These are phyloP conservation scores for Puccinia coronata DNA, from an alignment of 1,284 basidiomycete species.

Conservation along the genomic window DNA sequence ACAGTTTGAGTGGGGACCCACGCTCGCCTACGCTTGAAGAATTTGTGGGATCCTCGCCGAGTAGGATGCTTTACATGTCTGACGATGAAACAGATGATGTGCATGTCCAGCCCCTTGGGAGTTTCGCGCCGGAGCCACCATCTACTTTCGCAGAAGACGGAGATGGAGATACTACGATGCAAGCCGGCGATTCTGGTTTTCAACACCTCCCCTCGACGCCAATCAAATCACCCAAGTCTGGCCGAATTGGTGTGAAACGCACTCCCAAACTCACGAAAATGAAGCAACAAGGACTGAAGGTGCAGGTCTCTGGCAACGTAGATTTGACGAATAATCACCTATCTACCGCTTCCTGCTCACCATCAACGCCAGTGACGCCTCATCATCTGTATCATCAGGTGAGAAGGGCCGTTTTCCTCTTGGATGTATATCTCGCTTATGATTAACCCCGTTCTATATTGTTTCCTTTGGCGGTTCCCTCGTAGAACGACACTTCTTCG, in stretches of 20 bases:
- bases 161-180: slow-evolving; percentile 47
- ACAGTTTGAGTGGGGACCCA: slow-evolving; percentile 37
- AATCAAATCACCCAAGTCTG: slow-evolving; percentile 15
- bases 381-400: slow-evolving; percentile 33
- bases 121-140: slow-evolving; percentile 5
- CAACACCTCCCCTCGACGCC: slow-evolving; percentile 17
- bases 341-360: slow-evolving; percentile 18
- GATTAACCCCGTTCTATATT: neutral
- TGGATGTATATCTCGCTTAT: neutral
- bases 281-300: slow-evolving; percentile 18
- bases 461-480: no score
- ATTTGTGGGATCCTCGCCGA: slow-evolving; percentile 17
- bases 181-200: neutral
- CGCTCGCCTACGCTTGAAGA: slow-evolving; percentile 30
- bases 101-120: slow-evolving; percentile 22
- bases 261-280: neutral
- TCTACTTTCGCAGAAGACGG: slow-evolving; percentile 20
- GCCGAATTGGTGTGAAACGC: slow-evolving; percentile 14
- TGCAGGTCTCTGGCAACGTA: neutral
- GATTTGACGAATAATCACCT: slow-evolving; percentile 10
- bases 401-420: neutral
- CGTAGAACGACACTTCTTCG: slow-evolving; percentile 6
- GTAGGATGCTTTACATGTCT: slow-evolving; percentile 35
- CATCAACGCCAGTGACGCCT: slow-evolving; percentile 37
- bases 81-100: slow-evolving; percentile 42